Conservation (phyloP, 768 basidiomycete genomes). For the Rhizopogon vesiculosus region DNA sequence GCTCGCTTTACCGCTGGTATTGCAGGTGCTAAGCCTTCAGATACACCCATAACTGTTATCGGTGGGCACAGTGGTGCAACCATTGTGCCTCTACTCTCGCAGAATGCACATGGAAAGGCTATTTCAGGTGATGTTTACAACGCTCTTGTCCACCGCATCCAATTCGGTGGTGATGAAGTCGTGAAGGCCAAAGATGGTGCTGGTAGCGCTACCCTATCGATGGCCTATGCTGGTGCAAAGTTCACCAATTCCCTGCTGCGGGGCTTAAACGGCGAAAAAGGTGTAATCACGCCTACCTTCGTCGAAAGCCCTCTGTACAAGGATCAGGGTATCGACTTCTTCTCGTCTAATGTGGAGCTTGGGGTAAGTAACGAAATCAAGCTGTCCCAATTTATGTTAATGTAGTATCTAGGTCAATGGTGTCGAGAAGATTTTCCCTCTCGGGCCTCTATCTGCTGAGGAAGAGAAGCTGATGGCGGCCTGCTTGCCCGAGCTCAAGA, state of each 20-base stretch:
- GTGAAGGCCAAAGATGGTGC: constrained; percentile 96
- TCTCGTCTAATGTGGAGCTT: constrained; percentile 92
- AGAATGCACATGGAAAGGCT: constrained; percentile 63
- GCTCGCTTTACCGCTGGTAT: constrained; percentile 83
- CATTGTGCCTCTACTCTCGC: constrained; percentile 94
- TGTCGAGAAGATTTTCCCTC: constrained; percentile 86
- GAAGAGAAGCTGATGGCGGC: constrained; percentile 86
- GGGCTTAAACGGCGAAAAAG: constrained; percentile 62
- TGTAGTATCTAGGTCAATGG: constrained; percentile 55
- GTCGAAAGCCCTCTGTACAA: constrained; percentile 86
- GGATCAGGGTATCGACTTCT: constrained; percentile 87
- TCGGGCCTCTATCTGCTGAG: constrained; percentile 73
- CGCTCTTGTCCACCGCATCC: constrained; percentile 87
- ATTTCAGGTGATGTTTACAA: constrained; percentile 71
- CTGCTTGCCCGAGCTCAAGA: constrained; percentile 89
- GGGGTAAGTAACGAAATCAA: constrained; percentile 51
- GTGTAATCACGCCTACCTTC: constrained; percentile 74
- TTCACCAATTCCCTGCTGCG: constrained; percentile 59
- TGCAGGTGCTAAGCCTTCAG: constrained; percentile 55
- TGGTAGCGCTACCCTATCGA: constrained; percentile 70
- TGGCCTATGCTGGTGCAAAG: constrained; percentile 75
- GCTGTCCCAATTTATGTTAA: constrained; percentile 5
- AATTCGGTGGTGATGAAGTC: constrained; percentile 97
- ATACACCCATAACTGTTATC: constrained; percentile 77
- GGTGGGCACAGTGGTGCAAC: constrained; percentile 98